Percentiles rank a stretch among this genome's conserved stretches.
Conservation (phyloP, 1,284 basidiomycete species). For the Chalciporus sp. region DNA sequence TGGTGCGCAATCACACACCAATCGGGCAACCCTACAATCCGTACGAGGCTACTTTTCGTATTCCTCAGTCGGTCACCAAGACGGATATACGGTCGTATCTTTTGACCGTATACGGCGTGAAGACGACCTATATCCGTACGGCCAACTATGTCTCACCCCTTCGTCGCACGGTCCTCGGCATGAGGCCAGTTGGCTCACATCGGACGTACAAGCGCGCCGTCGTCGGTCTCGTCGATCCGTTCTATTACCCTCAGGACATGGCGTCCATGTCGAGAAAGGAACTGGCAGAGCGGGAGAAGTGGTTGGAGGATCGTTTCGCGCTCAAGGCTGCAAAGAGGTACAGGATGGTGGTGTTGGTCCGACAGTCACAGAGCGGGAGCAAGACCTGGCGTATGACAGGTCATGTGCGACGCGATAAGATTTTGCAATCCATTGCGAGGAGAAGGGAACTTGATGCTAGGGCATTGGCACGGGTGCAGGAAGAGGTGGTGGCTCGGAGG, state of each 20-base stretch:
- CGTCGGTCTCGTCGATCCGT: slow-evolving; percentile 86
- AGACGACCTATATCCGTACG: slow-evolving; percentile 91
- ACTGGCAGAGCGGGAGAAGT: slow-evolving; percentile 54
- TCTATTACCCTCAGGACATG: slow-evolving; percentile 83
- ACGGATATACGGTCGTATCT: slow-evolving; percentile 90
- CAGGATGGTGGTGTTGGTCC: slow-evolving; percentile 48
- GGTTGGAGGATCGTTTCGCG: slow-evolving; percentile 62
- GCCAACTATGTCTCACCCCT: slow-evolving; percentile 79
- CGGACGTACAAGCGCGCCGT: slow-evolving; percentile 85
- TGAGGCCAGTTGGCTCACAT: slow-evolving; percentile 39
- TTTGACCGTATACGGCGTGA: slow-evolving; percentile 79
- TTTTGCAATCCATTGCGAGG: slow-evolving; percentile 38
- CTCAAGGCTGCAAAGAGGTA: slow-evolving; percentile 44
- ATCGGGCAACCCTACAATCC: slow-evolving; percentile 86
- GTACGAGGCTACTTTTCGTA: slow-evolving; percentile 92
- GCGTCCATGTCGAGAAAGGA: slow-evolving; percentile 71
- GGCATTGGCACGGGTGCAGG: slow-evolving; percentile 25
- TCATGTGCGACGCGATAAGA: slow-evolving; percentile 44
- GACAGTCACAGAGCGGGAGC: slow-evolving; percentile 48
- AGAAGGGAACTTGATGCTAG: slow-evolving; percentile 28
- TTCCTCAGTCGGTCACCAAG: slow-evolving; percentile 86
- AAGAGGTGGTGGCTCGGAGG: slow-evolving; percentile 26
- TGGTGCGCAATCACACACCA: slow-evolving; percentile 85
- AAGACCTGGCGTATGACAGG: slow-evolving; percentile 49
- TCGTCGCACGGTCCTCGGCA: slow-evolving; percentile 36